These are phyloP conservation scores for Aspergillus sp. DNA, from an alignment of 2,329 filamentous ascomycete species.

Conservation along the genomic window DNA sequence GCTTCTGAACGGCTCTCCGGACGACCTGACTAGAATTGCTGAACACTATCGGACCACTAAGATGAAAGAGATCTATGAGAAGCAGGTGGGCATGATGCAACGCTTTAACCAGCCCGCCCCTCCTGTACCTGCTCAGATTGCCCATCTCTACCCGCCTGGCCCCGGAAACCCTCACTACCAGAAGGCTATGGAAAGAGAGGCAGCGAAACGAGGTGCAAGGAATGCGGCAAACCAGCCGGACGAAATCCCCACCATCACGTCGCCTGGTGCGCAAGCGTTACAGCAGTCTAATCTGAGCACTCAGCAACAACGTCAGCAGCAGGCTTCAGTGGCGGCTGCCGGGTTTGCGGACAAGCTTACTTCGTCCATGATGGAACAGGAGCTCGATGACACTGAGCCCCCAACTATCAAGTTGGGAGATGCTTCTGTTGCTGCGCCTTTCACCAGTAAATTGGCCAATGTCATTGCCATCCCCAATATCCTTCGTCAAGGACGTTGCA, in stretches of 20 bases:
- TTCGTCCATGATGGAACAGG: slow-evolving; percentile 81
- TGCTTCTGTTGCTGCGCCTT: slow-evolving; percentile 93
- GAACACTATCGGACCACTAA: slow-evolving; percentile 92
- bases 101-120: slow-evolving; percentile 91
- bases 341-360: slow-evolving; percentile 84
- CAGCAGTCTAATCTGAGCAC: slow-evolving; percentile 51
- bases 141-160: slow-evolving; percentile 90
- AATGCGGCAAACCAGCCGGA: slow-evolving; percentile 54
- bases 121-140: slow-evolving; percentile 89
- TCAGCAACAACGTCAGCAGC: slow-evolving; percentile 52
- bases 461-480: slow-evolving; percentile 98
- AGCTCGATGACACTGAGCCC: slow-evolving; percentile 84
- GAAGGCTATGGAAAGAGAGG: slow-evolving; percentile 86
- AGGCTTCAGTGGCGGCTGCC: slow-evolving; percentile 69
- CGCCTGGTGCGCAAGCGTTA: slow-evolving; percentile 63
- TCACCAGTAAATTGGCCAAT: slow-evolving; percentile 96
- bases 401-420: slow-evolving; percentile 96
- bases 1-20: slow-evolving; percentile 87
- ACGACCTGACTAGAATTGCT: slow-evolving; percentile 86
- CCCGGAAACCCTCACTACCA: slow-evolving; percentile 90
- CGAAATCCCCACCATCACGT: slow-evolving; percentile 63
- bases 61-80: slow-evolving; percentile 99
- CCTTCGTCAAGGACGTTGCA: slow-evolving; percentile 95
- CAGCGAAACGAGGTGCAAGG: slow-evolving; percentile 69
- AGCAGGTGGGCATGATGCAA: slow-evolving; percentile 87